Base-by-base conservation (phyloP, 768 basidiomycete species). In the Cystobasidium ongulense region DNA sequence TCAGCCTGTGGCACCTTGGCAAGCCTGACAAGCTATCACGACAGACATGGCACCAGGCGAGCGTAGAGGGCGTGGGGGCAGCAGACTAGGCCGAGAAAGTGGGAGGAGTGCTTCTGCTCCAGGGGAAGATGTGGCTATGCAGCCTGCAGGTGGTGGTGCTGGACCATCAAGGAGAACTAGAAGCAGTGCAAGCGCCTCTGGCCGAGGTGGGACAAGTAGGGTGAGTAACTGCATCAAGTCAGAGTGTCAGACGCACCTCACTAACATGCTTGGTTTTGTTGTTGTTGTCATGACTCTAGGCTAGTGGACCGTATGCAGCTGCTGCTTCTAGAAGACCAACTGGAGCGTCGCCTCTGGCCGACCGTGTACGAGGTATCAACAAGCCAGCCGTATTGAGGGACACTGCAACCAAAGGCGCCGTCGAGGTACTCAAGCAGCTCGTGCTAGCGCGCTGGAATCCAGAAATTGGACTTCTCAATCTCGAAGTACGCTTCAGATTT, bases 371-470 rank as follows among this genome's bases (percentile, higher is more conserved):
- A 59, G 57, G 57, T 4, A 59, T 59, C 63, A 67, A 67, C 50
- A 67, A 67, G 65, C 65, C 65, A 46, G 50, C 65, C 17, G 8
- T 67, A 27, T 27, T 67, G 31, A 39, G 29, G n/a, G 65, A 67
- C 21, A 29, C 27, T 15, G 65, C 38, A 50, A 33, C 18, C 23
- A 74, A 70, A 41, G 74, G 74, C 10, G 74, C 74, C 13, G 59
- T 92, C 31, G 88, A 90, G 72, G 80, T 86, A n/a, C 91, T 90
- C 89, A 85, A 85, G 78, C 86, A 89, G 77, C 85, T 92, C 77
- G 88, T 93, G 43, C 81, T 86, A 75, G 86, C 84, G 74, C 85
- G 91, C 63, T 93, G 87, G 84, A 87, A 90, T 80, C 80, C 87
- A 1, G 86, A 89, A 62, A 79, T 82, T 1, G 86, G 85, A 76